Base-by-base conservation (phyloP, 768 basidiomycete genomes). In the Amanita pseudoporphyria region DNA sequence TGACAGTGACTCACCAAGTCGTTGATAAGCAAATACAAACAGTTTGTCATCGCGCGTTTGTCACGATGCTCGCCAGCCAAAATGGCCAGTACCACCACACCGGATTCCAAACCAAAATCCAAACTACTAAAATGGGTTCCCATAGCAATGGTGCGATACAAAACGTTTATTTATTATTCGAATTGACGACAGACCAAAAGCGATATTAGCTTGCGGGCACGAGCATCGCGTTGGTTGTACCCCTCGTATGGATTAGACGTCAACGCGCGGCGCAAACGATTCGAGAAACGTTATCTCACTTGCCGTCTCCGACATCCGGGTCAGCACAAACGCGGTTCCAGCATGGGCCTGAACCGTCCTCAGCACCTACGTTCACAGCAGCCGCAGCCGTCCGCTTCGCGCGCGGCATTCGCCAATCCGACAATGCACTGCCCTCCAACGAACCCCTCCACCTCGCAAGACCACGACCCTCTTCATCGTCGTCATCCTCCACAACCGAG, bases 291-390 rank as follows among this genome's bases (percentile, higher is more conserved):
- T 7, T 28, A 28, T 28, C 18, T 53, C n/a, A n/a, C n/a, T 72
- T 59, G 0, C 53, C 63, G 6, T 67, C 68, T 24, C 68, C 68
- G 63, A 14, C 61, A 66, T n/a, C 60, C 61, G 14, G 46, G 6
- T 16, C 16, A 22, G 6, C n/a, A 41, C 16, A 12, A 41, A 19
- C 19, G 6, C 21, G 35, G 45, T n/a, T 28, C 3, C 7, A 7
- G 26, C 7, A 28, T 7, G 26, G 7, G 7, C 26, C 26, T 28
- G 26, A 28, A 7, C 56, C 24, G 32, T 39, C 9, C 37, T 37
- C 28, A n/a, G 53, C 5, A 33, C 52, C 6, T 46, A 53, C 9
- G 33, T 24, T 55, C 18, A 47, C 58, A 19, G 48, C 53, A 6
- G 38, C 54, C 1, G 12, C 56, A 2, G 30, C 57, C 38, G 45